Percentiles rank a stretch among this genome's conserved stretches.
Conservation (phyloP, 768 basidiomycete genomes). For the Trametes punicea region DNA sequence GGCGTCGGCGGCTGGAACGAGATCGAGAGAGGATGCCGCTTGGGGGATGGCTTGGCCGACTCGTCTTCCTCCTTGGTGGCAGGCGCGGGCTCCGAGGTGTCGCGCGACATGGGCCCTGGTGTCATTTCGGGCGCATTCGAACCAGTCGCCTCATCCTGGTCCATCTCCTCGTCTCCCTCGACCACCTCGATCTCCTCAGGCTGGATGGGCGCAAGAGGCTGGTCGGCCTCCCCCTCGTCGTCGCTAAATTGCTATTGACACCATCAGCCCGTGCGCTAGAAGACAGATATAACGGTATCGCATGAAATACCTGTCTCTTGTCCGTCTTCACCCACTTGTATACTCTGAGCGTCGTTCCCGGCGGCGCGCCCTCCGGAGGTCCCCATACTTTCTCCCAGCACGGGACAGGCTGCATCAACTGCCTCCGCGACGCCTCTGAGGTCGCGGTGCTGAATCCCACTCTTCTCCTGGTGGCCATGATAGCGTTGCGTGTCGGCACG, state of each 20-base stretch:
- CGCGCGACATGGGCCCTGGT: constrained; percentile 29
- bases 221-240: constrained; percentile 76
- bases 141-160: constrained; percentile 54
- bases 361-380: constrained; percentile 49
- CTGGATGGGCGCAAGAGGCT: constrained; percentile 77
- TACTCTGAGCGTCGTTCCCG: constrained; percentile 60
- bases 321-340: constrained; percentile 81
- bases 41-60: constrained; percentile 56
- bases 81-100: constrained; percentile 34
- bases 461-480: constrained; percentile 71
- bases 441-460: constrained; percentile 75
- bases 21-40: constrained; percentile 61
- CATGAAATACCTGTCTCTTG: constrained; percentile 56
- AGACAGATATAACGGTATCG: constrained; percentile 3
- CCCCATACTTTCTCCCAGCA: constrained; percentile 84
- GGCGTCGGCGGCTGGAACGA: constrained; percentile 45
- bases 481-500: neutral
- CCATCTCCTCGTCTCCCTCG: constrained; percentile 74
- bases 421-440: constrained; percentile 76
- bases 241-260: constrained; percentile 75
- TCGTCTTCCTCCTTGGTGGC: constrained; percentile 36
- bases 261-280: neutral
- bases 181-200: constrained; percentile 72
- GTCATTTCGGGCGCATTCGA: constrained; percentile 41
- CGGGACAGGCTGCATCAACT: constrained; percentile 86